Conservation (phyloP, 345 rosid genomes). For the Syzygium grande region DNA sequence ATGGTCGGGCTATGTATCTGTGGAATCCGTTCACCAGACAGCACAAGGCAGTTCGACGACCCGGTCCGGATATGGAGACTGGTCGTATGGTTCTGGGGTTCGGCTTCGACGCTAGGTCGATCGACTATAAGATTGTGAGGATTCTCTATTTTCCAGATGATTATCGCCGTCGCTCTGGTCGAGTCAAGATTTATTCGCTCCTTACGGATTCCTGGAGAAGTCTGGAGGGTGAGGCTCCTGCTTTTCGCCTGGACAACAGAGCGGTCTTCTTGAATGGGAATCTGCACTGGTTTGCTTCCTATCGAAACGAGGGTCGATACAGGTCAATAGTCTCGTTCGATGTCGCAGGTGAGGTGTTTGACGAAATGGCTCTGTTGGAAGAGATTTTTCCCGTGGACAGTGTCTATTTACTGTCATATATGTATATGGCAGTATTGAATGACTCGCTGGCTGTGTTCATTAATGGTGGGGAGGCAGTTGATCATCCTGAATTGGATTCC, state of each 20-base stretch:
- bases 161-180: neutral
- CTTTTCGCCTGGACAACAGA: fast-evolving
- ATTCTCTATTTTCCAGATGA: neutral
- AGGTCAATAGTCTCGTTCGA: neutral
- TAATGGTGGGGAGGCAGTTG: neutral
- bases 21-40: neutral
- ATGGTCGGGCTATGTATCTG: neutral
- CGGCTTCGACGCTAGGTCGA: neutral
- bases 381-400: neutral
- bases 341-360: neutral
- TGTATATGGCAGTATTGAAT: neutral
- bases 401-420: neutral
- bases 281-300: neutral
- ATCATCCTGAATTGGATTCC: neutral
- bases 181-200: neutral
- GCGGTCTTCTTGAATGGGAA: neutral
- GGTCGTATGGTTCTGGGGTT: neutral
- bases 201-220: no score
- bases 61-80: neutral
- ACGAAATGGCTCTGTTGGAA: neutral
- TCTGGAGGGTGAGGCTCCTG: neutral
- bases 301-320: neutral
- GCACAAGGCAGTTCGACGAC: neutral
- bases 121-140: neutral
- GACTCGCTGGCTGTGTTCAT: neutral